These are phyloP conservation scores for Irpex lacteus DNA, from an alignment of 1,284 basidiomycete species.

Conservation along the genomic window DNA sequence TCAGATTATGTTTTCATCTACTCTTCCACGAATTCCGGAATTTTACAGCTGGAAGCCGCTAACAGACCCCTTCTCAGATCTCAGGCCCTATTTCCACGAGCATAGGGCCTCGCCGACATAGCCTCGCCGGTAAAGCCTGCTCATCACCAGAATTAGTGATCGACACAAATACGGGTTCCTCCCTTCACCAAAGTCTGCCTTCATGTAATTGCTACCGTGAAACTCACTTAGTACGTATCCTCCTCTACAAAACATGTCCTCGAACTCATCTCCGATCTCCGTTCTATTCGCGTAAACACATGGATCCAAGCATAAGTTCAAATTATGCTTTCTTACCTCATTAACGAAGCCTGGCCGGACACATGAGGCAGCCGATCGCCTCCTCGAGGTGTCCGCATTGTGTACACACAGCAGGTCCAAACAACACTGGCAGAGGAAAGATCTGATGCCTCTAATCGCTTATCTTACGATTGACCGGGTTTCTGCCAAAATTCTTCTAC, in stretches of 20 bases:
- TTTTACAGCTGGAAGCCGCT: too few relatives aligned
- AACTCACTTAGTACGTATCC: not conserved
- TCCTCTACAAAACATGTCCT: not conserved
- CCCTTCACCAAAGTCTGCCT: not conserved
- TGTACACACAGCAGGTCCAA: not conserved
- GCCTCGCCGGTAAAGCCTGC: not conserved
- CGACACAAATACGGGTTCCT: not conserved
- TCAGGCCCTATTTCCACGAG: too few relatives aligned
- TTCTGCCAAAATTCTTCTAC: not conserved
- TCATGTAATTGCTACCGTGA: not conserved
- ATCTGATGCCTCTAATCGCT: not conserved
- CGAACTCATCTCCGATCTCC: constrained; percentile 1
- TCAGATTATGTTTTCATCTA: too few relatives aligned
- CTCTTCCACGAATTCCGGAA: too few relatives aligned
- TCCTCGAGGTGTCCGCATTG: constrained; percentile 2
- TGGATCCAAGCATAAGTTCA: not conserved
- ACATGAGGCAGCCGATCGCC: not conserved
- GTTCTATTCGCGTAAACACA: not conserved
- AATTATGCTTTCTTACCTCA: not conserved
- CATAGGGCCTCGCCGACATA: not conserved
- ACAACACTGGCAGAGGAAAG: not conserved
- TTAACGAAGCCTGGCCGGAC: not conserved
- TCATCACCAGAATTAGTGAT: not conserved
- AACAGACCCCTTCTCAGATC: too few relatives aligned
- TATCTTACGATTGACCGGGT: not conserved